Evolutionary conservation across 2,329 filamentous ascomycete species (phyloP).

Genomic region (Pleomassaria siparia): DNA sequence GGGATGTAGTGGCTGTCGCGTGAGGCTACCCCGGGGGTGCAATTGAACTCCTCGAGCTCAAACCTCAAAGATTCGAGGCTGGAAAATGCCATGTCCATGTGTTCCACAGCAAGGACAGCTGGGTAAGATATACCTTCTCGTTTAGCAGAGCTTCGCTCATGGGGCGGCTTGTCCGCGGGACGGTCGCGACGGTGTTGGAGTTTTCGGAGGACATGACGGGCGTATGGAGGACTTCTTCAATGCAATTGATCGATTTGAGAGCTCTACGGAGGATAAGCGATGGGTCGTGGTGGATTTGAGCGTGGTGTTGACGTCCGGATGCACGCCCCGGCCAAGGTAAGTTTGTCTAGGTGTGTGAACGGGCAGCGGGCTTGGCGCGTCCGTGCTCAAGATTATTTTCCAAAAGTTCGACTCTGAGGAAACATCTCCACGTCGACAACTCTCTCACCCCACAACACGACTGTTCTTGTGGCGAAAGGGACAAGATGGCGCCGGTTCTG

Average conservation of each 20-base stretch:
- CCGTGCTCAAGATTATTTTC: conserved; percentile 18
- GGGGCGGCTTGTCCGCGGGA: conserved; percentile 71
- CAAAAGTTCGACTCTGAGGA: background rate
- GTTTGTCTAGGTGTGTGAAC: conserved; percentile 25
- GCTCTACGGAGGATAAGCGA: conserved; percentile 17
- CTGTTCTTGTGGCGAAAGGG: background rate
- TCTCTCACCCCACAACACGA: background rate
- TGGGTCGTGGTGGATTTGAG: conserved; percentile 11
- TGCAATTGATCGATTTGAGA: conserved; percentile 30
- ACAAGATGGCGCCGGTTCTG: conserved; percentile 26
- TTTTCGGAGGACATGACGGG: conserved; percentile 61
- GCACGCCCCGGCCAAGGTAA: conserved; percentile 10
- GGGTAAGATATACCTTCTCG: conserved; percentile 77
- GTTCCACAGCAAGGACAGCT: background rate
- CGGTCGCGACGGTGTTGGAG: conserved; percentile 58
- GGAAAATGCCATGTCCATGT: background rate
- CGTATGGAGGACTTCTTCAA: conserved; percentile 7
- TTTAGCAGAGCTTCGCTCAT: conserved; percentile 98
- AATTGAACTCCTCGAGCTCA: conserved; percentile 2
- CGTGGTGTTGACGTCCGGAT: conserved; percentile 24
- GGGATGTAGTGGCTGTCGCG: conserved; percentile 8
- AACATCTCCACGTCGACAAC: background rate
- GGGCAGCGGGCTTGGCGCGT: conserved; percentile 26
- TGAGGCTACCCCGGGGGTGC: conserved; percentile 9
- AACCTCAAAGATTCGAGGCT: background rate